Conservation (phyloP, 2,329 filamentous ascomycete species). For the Aspergillus calidoustus region DNA sequence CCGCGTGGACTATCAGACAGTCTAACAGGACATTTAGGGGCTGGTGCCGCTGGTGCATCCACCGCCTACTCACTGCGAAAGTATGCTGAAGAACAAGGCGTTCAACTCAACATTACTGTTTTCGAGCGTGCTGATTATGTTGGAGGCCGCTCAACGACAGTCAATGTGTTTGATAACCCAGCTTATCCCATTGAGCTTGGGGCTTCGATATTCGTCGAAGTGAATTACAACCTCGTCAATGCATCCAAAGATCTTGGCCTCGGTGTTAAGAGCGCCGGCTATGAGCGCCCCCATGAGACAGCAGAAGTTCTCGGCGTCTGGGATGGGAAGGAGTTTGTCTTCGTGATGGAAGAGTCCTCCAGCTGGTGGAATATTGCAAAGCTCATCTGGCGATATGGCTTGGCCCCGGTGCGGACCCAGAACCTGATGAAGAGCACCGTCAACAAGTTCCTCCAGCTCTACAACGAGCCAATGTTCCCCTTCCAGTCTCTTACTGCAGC, state of each 20-base stretch:
- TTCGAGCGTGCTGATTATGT: conserved; percentile 80
- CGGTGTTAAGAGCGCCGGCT: conserved; percentile 52
- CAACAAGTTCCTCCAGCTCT: conserved; percentile 76
- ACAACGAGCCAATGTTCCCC: conserved; percentile 80
- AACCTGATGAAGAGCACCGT: conserved; percentile 73
- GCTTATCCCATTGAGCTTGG: conserved; percentile 78
- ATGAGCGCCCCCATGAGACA: conserved; percentile 52
- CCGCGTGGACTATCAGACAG: neutral
- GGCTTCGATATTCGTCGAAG: conserved; percentile 85
- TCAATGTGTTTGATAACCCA: conserved; percentile 73
- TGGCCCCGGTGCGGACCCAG: conserved; percentile 74
- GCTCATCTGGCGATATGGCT: conserved; percentile 83
- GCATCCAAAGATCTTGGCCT: conserved; percentile 75
- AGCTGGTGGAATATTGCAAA: conserved; percentile 82
- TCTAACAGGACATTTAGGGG: conserved; percentile 60
- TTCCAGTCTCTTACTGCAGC: conserved; percentile 75
- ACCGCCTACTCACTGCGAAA: conserved; percentile 80
- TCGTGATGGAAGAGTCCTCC: conserved; percentile 63
- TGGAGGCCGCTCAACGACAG: conserved; percentile 85
- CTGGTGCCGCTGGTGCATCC: conserved; percentile 85
- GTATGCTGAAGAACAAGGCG: conserved; percentile 65
- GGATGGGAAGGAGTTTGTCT: conserved; percentile 78
- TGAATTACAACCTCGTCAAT: conserved; percentile 80
- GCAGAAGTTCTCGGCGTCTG: conserved; percentile 73
- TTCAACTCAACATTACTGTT: conserved; percentile 78